Base-by-base conservation (phyloP, 1,139 yeast genomes). In the Lodderomyces metapsilosis region DNA sequence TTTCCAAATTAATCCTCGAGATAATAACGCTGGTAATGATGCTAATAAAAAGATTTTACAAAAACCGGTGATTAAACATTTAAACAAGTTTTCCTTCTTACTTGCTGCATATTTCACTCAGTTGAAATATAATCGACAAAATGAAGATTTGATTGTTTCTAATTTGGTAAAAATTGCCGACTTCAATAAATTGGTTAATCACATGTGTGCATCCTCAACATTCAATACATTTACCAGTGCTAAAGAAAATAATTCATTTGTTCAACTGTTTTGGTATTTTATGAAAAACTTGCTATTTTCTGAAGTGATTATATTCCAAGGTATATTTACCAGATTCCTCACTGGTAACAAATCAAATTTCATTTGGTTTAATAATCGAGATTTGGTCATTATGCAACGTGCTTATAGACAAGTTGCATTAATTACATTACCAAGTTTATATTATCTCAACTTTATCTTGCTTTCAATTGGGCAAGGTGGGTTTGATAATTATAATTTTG, bases 381-480 rank as follows among this genome's bases (percentile, higher is more conserved):
- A 40, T 18, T 36, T 35, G 17, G 15, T n/a, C 55, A 54, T 32
- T 3, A 38, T 42, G 17, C 48, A 45, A 37, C 31, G 23, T 1
- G 64, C 67, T 37, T 64, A 71, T 53, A 52, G 50, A 36, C 59
- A 51, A 36, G 66, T 52, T 53, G 70, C 57, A 38, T 50, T 70
- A 25, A 64, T 67, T 37, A 61, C 78, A 2, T 53, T 82, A 25
- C 67, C 67, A 34, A 58, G 64, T 5, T 61, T 84, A n/a, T 81
- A 74, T 51, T 66, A 78, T 45, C 44, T 80, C 39, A 75, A 82
- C 46, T 82, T 77, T 51, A 68, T 84, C 5, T 58, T 83, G 11
- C 70, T 77, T 31, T 68, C 78, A 15, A 72, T 84, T 13, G 92
- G 94, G 0, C 74, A 77, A 32, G 84, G 87, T 1, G 88, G 88